Percentiles rank a stretch among this genome's conserved stretches.
Conservation (phyloP, 164 flowering plant genomes). For the Akebia trifoliata region DNA sequence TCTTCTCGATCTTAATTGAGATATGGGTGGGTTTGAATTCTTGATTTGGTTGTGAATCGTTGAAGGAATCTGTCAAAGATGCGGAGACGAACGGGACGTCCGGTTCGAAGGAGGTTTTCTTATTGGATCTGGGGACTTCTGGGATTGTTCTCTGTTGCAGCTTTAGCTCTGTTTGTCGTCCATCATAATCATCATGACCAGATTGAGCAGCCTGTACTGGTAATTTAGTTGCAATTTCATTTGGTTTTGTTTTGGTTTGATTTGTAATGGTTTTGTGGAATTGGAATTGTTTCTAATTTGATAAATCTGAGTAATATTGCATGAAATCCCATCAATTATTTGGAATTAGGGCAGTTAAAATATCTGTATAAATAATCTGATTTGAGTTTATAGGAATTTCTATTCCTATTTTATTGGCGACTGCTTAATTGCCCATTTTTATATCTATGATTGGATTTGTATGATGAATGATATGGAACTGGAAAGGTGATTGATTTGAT, state of each 20-base stretch:
- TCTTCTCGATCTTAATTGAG: slow-evolving; percentile 18
- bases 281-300: neutral
- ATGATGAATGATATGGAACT: no score
- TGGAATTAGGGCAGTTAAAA: neutral
- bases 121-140: slow-evolving; percentile 83
- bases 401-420: no score
- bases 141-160: slow-evolving; percentile 48
- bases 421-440: no score
- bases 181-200: slow-evolving; percentile 70
- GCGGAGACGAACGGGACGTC: slow-evolving; percentile 93
- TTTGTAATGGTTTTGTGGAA: neutral
- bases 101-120: slow-evolving; percentile 63
- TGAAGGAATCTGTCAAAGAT: slow-evolving; percentile 36
- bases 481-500: no score
- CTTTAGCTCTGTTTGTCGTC: slow-evolving; percentile 56
- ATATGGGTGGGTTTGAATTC: slow-evolving; percentile 21
- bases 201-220: slow-evolving; percentile 15
- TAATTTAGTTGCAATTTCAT: neutral
- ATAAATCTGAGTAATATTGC: neutral
- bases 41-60: slow-evolving; percentile 37
- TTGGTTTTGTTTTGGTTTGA: neutral
- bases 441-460: no score
- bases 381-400: neutral
- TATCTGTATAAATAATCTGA: neutral
- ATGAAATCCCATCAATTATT: neutral